Conservation (phyloP, 75 land plant genomes). For the Ceratopteris richardii region DNA sequence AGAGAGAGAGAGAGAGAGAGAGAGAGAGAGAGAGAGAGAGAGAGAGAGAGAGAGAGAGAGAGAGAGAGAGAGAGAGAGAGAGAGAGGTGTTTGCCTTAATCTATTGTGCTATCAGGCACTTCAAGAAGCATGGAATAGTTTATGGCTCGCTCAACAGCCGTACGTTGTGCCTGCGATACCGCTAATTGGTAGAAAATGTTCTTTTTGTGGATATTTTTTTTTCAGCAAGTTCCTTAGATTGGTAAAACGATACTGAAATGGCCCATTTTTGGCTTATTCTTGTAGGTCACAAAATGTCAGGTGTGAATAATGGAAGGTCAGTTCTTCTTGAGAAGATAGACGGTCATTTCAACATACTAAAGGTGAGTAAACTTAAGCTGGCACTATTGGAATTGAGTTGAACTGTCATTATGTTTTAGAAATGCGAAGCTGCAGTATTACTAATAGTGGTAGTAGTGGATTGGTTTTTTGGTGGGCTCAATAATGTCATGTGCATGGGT, state of each 20-base stretch:
- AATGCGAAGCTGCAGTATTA: too few species aligned
- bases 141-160: slow-evolving; percentile 20
- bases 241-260: neutral
- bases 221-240: neutral
- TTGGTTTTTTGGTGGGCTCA: too few species aligned
- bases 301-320: neutral
- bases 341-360: neutral
- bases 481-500: too few species aligned
- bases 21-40: too few species aligned
- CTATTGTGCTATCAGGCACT: slow-evolving; percentile 9
- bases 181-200: slow-evolving; percentile 9
- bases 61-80: too few species aligned
- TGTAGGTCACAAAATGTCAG: slow-evolving; percentile 10
- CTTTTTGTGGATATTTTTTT: neutral
- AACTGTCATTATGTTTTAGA: too few species aligned
- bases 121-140: slow-evolving; percentile 19
- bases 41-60: too few species aligned
- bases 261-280: neutral
- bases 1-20: too few species aligned
- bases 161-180: slow-evolving; percentile 19
- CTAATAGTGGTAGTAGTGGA: too few species aligned
- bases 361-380: neutral
- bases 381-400: neutral
- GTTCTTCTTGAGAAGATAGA: slow-evolving; percentile 8
- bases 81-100: too few species aligned